A percentile compares a stretch with the other conserved stretches of the same genome.
These are phyloP conservation scores for Tubosaeta brunneosetosa DNA, from an alignment of 768 basidiomycete genomes.

Conservation along the genomic window DNA sequence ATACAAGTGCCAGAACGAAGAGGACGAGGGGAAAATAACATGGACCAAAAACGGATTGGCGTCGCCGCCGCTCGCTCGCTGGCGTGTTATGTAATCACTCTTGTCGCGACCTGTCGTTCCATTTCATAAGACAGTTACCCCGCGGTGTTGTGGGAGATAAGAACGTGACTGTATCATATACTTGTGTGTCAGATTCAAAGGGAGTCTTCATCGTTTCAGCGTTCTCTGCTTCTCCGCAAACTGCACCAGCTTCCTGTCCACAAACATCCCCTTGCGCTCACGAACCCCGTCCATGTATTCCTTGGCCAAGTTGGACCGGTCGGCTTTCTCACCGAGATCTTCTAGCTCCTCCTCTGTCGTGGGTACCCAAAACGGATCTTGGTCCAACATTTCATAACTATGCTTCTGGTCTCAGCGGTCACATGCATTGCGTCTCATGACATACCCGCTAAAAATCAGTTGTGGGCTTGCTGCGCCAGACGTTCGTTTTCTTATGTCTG, in stretches of 20 bases:
- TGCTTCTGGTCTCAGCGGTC: constrained; percentile 14
- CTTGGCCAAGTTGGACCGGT: constrained; percentile 89
- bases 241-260: constrained; percentile 91
- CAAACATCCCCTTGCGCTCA: constrained; percentile 91
- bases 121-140: constrained; percentile 10
- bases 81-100: constrained; percentile 24
- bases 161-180: neutral
- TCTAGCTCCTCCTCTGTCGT: constrained; percentile 96
- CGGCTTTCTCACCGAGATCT: constrained; percentile 94
- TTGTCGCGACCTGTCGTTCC: constrained; percentile 9
- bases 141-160: neutral
- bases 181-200: too few relatives aligned
- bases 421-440: neutral
- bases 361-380: constrained; percentile 97
- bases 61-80: constrained; percentile 9
- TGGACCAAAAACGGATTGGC: constrained; percentile 8
- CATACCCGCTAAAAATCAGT: constrained; percentile 91
- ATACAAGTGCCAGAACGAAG: constrained; percentile 4
- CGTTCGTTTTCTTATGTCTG: constrained; percentile 93
- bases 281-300: constrained; percentile 88
- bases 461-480: constrained; percentile 98
- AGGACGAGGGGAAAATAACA: constrained; percentile 12
- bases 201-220: constrained; percentile 46
- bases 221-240: constrained; percentile 98
- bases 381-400: constrained; percentile 89